These are phyloP conservation scores for Sporothrix pallida DNA, from an alignment of 2,329 filamentous ascomycete species.

Conservation along the genomic window DNA sequence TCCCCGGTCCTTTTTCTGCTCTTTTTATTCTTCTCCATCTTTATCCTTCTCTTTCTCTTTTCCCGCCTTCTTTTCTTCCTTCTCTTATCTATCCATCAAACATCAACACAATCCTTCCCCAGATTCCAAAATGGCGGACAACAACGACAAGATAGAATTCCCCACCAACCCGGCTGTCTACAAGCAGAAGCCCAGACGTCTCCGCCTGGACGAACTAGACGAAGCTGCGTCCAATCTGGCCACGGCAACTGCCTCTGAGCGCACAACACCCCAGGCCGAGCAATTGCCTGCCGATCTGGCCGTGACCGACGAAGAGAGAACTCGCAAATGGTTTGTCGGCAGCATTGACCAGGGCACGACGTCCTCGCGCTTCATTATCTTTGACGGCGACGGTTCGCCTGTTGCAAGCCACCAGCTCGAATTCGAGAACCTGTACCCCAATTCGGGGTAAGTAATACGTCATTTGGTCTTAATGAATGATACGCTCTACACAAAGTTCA, in stretches of 20 bases:
- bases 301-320: conserved; percentile 45
- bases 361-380: conserved; percentile 87
- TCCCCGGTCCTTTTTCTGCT: not conserved
- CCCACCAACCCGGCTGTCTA: conserved; percentile 31
- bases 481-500: too few relatives aligned
- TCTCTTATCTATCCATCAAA: not conserved
- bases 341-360: conserved; percentile 93
- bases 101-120: not conserved
- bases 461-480: not conserved
- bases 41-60: not conserved
- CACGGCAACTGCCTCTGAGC: conserved; percentile 31
- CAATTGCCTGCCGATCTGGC: conserved; percentile 44
- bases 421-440: conserved; percentile 81
- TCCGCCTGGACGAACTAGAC: conserved; percentile 34
- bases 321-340: conserved; percentile 71
- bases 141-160: not conserved
- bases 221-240: conserved; percentile 31
- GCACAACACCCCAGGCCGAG: conserved; percentile 31
- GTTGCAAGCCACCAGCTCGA: conserved; percentile 86
- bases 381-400: conserved; percentile 77
- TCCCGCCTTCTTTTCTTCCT: not conserved
- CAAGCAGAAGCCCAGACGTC: conserved; percentile 30
- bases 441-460: conserved; percentile 74
- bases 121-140: conserved; percentile 26
- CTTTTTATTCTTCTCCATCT: not conserved